These are phyloP conservation scores for Ajuga chamaepitys DNA, from an alignment of 257 asterid species.

Conservation along the genomic window DNA sequence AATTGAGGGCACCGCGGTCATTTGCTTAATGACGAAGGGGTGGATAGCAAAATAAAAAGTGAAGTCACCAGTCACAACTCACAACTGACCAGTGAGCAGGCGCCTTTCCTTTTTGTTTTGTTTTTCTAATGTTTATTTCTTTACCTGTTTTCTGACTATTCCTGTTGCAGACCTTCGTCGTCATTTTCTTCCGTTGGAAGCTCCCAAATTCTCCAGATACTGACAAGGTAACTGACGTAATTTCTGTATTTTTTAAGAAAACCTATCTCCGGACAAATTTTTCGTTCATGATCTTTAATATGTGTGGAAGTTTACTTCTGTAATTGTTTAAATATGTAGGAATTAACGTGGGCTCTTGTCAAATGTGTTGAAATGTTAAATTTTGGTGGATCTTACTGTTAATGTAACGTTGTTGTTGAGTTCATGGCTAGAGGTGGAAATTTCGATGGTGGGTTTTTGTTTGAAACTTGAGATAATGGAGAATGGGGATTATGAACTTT, in stretches of 20 bases:
- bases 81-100: background rate
- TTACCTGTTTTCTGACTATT: constrained; percentile 14
- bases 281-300: constrained; percentile 1
- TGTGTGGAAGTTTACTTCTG: background rate
- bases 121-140: background rate
- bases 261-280: background rate
- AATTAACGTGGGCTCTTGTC: constrained; percentile 8
- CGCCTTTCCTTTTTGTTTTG: background rate
- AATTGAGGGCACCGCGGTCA: background rate
- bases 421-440: background rate
- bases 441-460: background rate
- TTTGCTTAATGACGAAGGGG: background rate
- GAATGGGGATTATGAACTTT: background rate
- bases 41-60: constrained; percentile 8
- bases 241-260: too few species aligned
- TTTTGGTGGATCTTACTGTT: constrained; percentile 13
- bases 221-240: constrained; percentile 19
- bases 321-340: background rate
- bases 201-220: constrained; percentile 14
- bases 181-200: constrained; percentile 21
- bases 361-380: constrained; percentile 6
- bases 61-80: background rate
- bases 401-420: background rate
- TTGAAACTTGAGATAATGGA: constrained; percentile 5
- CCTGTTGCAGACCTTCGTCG: constrained; percentile 18